phyloP scores from a whole-genome alignment of 768 basidiomycete species.

The Lactarius indigo region DNA sequence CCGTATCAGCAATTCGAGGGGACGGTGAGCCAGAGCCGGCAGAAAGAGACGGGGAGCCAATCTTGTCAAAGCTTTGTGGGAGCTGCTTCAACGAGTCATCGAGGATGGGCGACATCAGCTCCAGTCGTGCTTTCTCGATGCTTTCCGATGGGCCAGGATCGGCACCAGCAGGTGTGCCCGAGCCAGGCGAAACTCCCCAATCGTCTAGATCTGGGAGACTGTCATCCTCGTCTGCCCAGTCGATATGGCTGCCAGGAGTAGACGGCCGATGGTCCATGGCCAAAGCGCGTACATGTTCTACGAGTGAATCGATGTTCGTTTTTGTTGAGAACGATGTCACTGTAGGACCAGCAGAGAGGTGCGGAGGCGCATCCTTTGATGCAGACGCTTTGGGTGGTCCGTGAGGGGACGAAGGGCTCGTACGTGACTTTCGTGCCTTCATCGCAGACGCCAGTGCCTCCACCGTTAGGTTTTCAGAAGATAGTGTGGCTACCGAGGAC shows the following conservation, averaged over 20 bases:
- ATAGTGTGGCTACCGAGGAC: constrained; percentile 17
- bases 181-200: constrained; percentile 64
- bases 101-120: constrained; percentile 27
- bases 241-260: constrained; percentile 76
- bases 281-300: constrained; percentile 70
- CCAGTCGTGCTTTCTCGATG: constrained; percentile 34
- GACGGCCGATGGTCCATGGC: constrained; percentile 67
- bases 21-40: constrained; percentile 7
- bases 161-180: constrained; percentile 23
- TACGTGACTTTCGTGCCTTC: constrained; percentile 16
- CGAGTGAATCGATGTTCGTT: constrained; percentile 69
- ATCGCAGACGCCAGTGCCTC: constrained; percentile 26
- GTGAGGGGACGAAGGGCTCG: constrained; percentile 21
- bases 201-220: constrained; percentile 80
- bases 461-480: constrained; percentile 26
- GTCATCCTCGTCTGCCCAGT: constrained; percentile 87
- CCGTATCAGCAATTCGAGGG: constrained; percentile 5
- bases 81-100: constrained; percentile 27
- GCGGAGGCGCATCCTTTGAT: constrained; percentile 59
- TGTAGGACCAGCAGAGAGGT: constrained; percentile 39
- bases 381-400: constrained; percentile 25
- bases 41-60: constrained; percentile 12
- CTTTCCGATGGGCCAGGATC: constrained; percentile 23
- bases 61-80: constrained; percentile 23
- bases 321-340: constrained; percentile 46